A percentile compares a stretch with the other conserved stretches of the same genome.
Evolutionary conservation across 169 alveolate species (phyloP).

Genomic region (Hammondia hammondi): DNA sequence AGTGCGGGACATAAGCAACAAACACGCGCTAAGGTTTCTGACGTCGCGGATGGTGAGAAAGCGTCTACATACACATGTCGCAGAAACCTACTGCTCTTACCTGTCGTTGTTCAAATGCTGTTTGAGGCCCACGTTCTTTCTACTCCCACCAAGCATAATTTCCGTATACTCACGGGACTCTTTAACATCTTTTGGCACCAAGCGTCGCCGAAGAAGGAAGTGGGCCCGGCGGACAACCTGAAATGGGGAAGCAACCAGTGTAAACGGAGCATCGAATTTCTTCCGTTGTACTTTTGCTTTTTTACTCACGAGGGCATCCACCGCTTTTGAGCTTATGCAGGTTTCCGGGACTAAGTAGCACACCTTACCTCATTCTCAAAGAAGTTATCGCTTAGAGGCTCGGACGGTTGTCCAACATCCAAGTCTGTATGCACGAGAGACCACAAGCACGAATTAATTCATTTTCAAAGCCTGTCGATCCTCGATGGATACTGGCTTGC

Average conservation of each 20-base stretch:
- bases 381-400: constrained; percentile 80
- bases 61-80: too few relatives aligned
- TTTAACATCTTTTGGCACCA: constrained; percentile 33
- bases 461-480: too few relatives aligned
- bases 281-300: too few relatives aligned
- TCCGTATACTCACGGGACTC: constrained; percentile 38
- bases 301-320: too few relatives aligned
- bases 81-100: neutral
- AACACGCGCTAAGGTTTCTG: too few relatives aligned
- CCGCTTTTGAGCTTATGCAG: too few relatives aligned
- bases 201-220: constrained; percentile 23
- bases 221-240: constrained; percentile 38
- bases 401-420: constrained; percentile 79
- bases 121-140: constrained; percentile 67
- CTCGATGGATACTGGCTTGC: too few relatives aligned
- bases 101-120: constrained; percentile 88
- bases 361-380: constrained; percentile 55
- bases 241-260: neutral
- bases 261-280: neutral
- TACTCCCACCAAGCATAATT: constrained; percentile 38
- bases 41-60: too few relatives aligned
- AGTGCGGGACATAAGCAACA: too few relatives aligned
- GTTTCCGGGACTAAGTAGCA: too few relatives aligned
- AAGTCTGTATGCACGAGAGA: constrained; percentile 69
- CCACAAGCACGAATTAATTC: neutral